Base-by-base conservation (phyloP, 2,329 filamentous ascomycete species). In the Orbilia ellipsospora region DNA sequence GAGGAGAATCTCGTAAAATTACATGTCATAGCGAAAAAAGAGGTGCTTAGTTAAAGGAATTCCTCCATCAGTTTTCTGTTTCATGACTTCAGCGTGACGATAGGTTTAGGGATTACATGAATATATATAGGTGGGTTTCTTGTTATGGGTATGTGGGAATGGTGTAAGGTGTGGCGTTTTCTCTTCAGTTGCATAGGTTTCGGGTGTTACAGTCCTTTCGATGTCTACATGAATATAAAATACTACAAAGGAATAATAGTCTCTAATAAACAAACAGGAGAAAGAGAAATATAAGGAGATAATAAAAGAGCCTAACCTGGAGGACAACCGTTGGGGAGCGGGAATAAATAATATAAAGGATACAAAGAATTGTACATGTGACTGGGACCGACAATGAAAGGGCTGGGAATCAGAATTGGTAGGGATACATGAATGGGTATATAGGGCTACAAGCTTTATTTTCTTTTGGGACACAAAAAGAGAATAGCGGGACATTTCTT, bases 401-500 rank as follows among this genome's bases (percentile, higher is more conserved):
- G 57, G 42, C 15, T 42, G 28, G 20, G 56, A 36, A 61, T 50
- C 8, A 31, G 18, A 20, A n/a, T 16, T 18, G 45, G 45, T 15
- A 48, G 57, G 70, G 70, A 67, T 75, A 75, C 72, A 75, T 68
- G 72, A 75, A 20, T 69, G 72, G 72, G 72, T 75, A 75, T 75
- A 75, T 69, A 59, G 72, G 62, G 72, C 72, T 75, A 75, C 72
- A 75, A 75, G 63, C 6, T 75, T 75, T 69, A 75, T 63, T 48
- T 66, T 75, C 57, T 50, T 26, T 31, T 18, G 44, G 44, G 44
- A 48, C 5, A 59, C 42, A 44, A 52, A 52, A 52, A 52, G 18
- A 23, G n/a, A 52, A 52, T 23, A 55, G 54, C 52, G 26, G 63
- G 50, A 50, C 45, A 66, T 67, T 61, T 61, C 31, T 61, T 57